Base-by-base conservation (phyloP, 805 yeast genomes). In the Yarrowia divulgata region DNA sequence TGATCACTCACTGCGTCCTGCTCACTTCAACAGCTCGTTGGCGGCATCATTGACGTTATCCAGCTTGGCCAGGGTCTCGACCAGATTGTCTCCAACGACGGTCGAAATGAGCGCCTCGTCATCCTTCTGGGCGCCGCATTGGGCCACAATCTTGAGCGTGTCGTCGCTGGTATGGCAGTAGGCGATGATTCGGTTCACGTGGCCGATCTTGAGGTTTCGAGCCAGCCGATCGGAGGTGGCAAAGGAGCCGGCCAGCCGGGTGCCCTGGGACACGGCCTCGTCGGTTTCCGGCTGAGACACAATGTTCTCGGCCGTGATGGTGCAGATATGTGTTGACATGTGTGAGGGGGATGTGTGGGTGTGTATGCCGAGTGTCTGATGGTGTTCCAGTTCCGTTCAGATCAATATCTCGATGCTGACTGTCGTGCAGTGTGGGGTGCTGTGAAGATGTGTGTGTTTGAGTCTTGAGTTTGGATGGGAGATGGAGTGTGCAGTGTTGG, bases 261-360 rank as follows among this genome's bases (percentile, higher is more conserved):
- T n/a, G 13, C 58, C 60, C 57, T 63, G 57, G 8, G 68, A 63
- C 13, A 63, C 50, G 29, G 69, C 67, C 13, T 67, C 67, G 37
- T 55, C 69, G 14, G 67, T 57, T 13, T 67, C 64, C 16, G 67
- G 67, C 29, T 58, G 69, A 10, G 67, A 52, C 7, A 58, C 50
- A 5, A 67, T 35, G 13, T 37, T 57, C n/a, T 55, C 67, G 12
- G 68, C 42, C 3, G 69, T 67, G 23, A 39, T 39, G 16, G 66
- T 55, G 32, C 34, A 29, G 13, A 32, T 69, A 23, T 34, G 52
- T 23, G 52, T 55, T 55, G 67, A 58, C 69, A 58, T 58, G 14
- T 14, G 18, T 40, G 48, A n/a, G 4, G 10, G 14, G 7, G 50
- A 23, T 46, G 50, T 1, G 4, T 23, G 29, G 4, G 29, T 23